Base-by-base conservation (phyloP, 352 stramenopile species). In the Peronospora farinosa region DNA sequence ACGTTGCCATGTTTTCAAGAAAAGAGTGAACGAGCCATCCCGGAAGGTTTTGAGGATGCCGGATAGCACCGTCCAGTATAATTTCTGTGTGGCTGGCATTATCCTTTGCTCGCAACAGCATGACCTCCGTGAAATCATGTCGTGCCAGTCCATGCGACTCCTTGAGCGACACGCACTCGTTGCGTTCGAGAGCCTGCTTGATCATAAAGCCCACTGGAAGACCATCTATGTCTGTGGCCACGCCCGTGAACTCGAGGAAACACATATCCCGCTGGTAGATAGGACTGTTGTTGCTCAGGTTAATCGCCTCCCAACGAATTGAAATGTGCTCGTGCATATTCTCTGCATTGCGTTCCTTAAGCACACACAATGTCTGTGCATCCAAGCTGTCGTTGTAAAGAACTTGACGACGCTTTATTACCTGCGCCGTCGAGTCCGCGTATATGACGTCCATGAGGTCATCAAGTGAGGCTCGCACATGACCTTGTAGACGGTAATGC, bases 221-320 rank as follows among this genome's bases (percentile, higher is more conserved):
- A 17, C 62, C 69, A 28, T 85, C 70, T 5, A 60, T 52, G 45
- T 91, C 80, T 1, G 72, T 49, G 3, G 76, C 75, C 39, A 83
- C 65, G 11, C 79, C 80, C 7, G 78, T 82, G 57, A 76, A 86
- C 59, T 91, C 80, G 37, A 91, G 60, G 33, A 75, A 65, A 59
- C 75, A 86, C 69, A 79, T 79, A 55, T 91, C 80, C 32, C 75
- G 69, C 30, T 72, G 57, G 52, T 78, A 62, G 35, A 71, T 59
- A 19, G 73, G 69, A 28, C 61, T 75, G 47, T 66, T 57, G 30
- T 59, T 75, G 47, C 64, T 67, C 41, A 88, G 47, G 42, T 80
- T 74, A 43, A 81, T 69, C 27, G 78, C 80, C 43, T 86, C 66
- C 80, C 80, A 91, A 2, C 78, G 79, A 16, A 91, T 69, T 19